Base-by-base conservation (phyloP, 257 asterid genomes). In the Anisodus tanguticus region DNA sequence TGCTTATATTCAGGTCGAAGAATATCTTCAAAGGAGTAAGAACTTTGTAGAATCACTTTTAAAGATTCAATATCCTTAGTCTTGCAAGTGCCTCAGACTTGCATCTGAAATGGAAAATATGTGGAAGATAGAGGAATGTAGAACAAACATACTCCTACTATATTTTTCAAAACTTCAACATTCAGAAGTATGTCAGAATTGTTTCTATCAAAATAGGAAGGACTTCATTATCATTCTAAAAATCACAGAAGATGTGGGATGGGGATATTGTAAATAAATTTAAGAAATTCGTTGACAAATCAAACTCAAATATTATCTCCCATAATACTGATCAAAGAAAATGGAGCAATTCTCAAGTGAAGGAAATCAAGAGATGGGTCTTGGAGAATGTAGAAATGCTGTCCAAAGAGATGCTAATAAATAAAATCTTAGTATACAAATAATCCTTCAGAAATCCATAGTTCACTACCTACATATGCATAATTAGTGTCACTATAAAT, bases 11-110 rank as follows among this genome's bases (percentile, higher is more conserved):
- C 39, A 13, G 5, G 79, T 45, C 6, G 11, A 70, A 70, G 58
- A 45, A 45, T 71, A 71, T 71, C 79, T 47, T n/a, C 39, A n/a
- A 45, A 71, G 58, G 17, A 71, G 58, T 9, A 71, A 71, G 15
- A 69, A 71, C 58, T 9, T 9, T 71, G 57, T 45, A 43, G 74
- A 67, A 67, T 67, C 74, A 13, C 49, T 67, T 41, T 67, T 35
- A 6, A 37, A 67, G 74, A 67, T 67, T 15, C 22, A 35, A 67
- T 67, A 67, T 67, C 16, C 72, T 22, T 22, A 22, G 26, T 37
- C 72, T 66, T 35, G 72, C 74, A 13, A 67, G 74, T 67, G 74
- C 74, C 74, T 67, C 11, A 35, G 19, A 67, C 74, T 67, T 67
- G 74, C 49, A 67, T 67, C 74, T 1, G 22, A 35, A 67, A 13